These are phyloP conservation scores for Telfairia occidentalis DNA, from an alignment of 331 rosid species.

Conservation along the genomic window DNA sequence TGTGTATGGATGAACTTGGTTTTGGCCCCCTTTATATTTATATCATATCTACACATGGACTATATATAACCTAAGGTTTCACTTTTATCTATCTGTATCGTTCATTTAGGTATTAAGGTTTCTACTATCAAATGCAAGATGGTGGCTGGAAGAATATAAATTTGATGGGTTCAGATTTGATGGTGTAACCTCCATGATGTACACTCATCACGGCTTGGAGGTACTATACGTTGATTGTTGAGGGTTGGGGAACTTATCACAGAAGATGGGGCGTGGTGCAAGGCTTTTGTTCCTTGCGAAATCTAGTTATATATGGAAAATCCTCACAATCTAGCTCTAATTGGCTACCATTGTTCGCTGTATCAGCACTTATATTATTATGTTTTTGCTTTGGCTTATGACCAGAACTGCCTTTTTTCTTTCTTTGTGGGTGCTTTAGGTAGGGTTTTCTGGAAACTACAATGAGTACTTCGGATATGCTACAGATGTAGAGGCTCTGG, in stretches of 20 bases:
- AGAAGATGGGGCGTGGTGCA: conserved; percentile 6
- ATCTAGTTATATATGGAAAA: not conserved
- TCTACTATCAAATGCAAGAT: conserved; percentile 93
- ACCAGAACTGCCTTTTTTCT: not conserved
- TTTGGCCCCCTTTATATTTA: not conserved
- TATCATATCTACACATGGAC: not conserved
- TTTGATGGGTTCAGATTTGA: conserved; percentile 96
- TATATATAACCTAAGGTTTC: not conserved
- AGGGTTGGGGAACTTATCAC: conserved; percentile 5
- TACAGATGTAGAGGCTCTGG: conserved; percentile 87
- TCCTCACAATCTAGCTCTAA: not conserved
- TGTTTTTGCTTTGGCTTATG: not conserved
- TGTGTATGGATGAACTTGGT: not conserved
- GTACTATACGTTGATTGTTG: conserved; percentile 25
- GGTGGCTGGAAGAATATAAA: conserved; percentile 97
- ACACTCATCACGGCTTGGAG: conserved; percentile 88
- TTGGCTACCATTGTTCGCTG: not conserved
- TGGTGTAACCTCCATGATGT: conserved; percentile 99
- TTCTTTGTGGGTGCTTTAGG: conserved; percentile 33
- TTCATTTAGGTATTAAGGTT: conserved; percentile 65
- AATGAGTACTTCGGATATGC: conserved; percentile 70
- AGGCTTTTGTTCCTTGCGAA: not conserved
- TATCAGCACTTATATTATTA: not conserved
- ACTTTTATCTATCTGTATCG: not conserved
- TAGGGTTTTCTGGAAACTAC: conserved; percentile 85